Percentiles rank a stretch among this genome's conserved stretches.
Evolutionary conservation across 495 filamentous ascomycete species (phyloP).

Genomic region (Aspergillus incahuasiensis): DNA sequence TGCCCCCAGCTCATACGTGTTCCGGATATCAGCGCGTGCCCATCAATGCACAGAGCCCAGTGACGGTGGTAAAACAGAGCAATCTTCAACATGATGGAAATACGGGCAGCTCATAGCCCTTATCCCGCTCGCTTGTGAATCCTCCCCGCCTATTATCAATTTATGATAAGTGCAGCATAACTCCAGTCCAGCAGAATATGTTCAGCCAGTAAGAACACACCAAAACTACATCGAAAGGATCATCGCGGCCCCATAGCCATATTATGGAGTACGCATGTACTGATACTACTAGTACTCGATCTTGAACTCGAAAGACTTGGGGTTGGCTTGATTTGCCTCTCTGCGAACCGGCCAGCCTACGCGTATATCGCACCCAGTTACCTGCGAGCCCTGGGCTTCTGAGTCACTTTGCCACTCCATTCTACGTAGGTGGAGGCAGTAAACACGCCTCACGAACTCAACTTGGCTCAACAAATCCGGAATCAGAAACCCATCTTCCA

Average conservation of each 20-base stretch:
- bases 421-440: not conserved
- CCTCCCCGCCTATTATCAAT: too few species aligned
- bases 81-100: too few species aligned
- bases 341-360: not conserved
- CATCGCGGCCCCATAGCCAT: not conserved
- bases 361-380: not conserved
- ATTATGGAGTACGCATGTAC: too few species aligned
- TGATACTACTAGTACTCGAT: not conserved
- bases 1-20: not conserved
- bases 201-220: not conserved
- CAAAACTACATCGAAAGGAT: not conserved
- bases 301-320: not conserved
- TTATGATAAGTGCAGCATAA: too few species aligned
- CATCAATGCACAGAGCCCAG: not conserved
- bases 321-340: not conserved
- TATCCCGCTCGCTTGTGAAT: too few species aligned
- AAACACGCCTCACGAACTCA: not conserved
- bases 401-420: too few species aligned
- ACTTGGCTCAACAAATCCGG: not conserved
- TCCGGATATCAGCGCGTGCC: not conserved
- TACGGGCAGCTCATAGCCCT: too few species aligned
- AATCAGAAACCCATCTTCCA: not conserved
- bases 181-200: too few species aligned
- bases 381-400: not conserved
- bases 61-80: too few species aligned